phyloP scores from a whole-genome alignment of 1,284 basidiomycete genomes.

The Microbotryum scabiosae region DNA sequence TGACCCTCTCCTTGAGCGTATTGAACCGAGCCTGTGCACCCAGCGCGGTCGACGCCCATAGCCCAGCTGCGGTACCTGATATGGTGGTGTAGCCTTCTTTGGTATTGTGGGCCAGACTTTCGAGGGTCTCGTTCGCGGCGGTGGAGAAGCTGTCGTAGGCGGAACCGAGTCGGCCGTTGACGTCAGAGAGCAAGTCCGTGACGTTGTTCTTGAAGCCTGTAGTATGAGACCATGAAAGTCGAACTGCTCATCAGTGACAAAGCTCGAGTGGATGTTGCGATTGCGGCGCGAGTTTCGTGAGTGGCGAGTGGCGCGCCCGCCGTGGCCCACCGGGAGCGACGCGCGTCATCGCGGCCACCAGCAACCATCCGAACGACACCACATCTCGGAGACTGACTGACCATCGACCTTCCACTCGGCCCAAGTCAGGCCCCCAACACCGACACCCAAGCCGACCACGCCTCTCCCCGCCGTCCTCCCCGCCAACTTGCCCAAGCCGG shows the following conservation, averaged over 20 bases:
- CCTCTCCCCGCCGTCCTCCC: constrained; percentile 25
- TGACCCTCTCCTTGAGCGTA: constrained; percentile 3
- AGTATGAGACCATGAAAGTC: no score
- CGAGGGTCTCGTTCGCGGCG: constrained; percentile 4
- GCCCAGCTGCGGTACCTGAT: constrained; percentile 12
- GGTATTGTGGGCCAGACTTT: constrained; percentile 2
- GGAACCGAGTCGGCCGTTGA: constrained; percentile 18
- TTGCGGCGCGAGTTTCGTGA: neutral
- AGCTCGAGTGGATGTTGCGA: constrained; percentile 3
- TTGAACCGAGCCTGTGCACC: constrained; percentile 10
- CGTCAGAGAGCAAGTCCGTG: constrained; percentile 7
- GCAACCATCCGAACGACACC: neutral
- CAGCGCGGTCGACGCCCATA: constrained; percentile 12
- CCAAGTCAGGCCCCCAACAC: constrained; percentile 81
- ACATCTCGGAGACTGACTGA: constrained; percentile 40
- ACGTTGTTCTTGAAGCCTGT: constrained; percentile 28
- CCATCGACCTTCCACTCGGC: constrained; percentile 91
- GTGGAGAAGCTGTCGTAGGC: constrained; percentile 18
- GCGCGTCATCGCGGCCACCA: neutral
- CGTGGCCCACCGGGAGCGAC: no score
- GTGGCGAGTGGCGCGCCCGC: constrained; percentile 1
- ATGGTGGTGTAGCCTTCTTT: constrained; percentile 6
- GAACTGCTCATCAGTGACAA: neutral
- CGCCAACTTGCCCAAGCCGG: constrained; percentile 21
- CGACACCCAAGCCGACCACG: constrained; percentile 44